Evolutionary conservation across 106 monocot species (phyloP).

Genomic region (Apostasia shenzhenica): DNA sequence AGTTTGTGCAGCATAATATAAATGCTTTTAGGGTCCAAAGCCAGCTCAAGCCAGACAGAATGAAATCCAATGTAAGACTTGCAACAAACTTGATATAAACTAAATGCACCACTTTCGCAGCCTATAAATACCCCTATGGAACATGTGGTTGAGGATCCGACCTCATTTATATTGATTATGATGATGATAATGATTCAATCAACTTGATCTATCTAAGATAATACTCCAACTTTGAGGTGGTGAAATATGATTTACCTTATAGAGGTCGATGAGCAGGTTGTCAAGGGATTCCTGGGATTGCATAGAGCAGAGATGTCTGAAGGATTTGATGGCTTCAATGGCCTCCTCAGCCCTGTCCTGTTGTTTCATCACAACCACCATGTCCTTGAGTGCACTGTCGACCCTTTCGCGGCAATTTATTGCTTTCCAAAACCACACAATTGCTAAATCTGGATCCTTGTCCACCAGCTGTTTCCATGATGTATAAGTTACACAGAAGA

Average conservation of each 20-base stretch:
- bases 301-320: conserved; percentile 58
- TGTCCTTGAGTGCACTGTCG: conserved; percentile 86
- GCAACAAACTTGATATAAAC: too few relatives aligned
- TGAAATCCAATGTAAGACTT: too few relatives aligned
- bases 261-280: conserved; percentile 84
- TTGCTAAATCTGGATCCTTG: conserved; percentile 59
- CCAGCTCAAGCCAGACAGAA: too few relatives aligned
- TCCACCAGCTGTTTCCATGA: conserved; percentile 52
- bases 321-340: conserved; percentile 67
- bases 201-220: too few relatives aligned
- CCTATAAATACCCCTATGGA: too few relatives aligned
- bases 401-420: conserved; percentile 60
- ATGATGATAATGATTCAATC: too few relatives aligned
- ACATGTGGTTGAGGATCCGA: too few relatives aligned
- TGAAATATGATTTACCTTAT: conserved; percentile 34
- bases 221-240: neutral
- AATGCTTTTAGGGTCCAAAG: too few relatives aligned
- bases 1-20: too few relatives aligned
- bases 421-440: conserved; percentile 81
- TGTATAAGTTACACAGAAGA: neutral
- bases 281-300: conserved; percentile 82
- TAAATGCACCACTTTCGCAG: too few relatives aligned
- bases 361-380: conserved; percentile 87
- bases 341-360: conserved; percentile 62
- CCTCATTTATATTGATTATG: too few relatives aligned